Conservation (phyloP, 2,329 filamentous ascomycete genomes). For the Fusarium floridanum region DNA sequence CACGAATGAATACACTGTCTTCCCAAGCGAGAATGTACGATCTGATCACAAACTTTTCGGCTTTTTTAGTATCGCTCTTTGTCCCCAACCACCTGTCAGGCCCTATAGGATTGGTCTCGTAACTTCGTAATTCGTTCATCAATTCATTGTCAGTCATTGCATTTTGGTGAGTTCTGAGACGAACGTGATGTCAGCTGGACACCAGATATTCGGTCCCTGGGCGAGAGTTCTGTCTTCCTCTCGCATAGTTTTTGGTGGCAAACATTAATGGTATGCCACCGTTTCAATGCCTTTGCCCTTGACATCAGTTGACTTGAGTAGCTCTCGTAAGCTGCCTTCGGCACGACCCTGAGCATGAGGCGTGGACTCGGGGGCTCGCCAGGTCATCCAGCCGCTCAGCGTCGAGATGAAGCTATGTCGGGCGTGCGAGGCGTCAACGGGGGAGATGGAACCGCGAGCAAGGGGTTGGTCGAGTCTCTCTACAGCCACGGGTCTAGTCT, state of each 20-base stretch:
- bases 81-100: background rate
- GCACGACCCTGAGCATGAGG: conserved; percentile 59
- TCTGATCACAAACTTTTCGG: conserved; percentile 30
- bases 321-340: conserved; percentile 67
- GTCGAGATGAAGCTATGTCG: conserved; percentile 53
- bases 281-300: conserved; percentile 53
- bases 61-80: conserved; percentile 1
- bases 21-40: conserved; percentile 11
- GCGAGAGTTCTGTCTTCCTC: conserved; percentile 47
- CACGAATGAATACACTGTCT: background rate
- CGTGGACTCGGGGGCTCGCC: conserved; percentile 49
- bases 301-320: conserved; percentile 58
- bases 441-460: conserved; percentile 47
- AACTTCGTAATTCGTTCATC: conserved; percentile 40
- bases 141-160: conserved; percentile 36
- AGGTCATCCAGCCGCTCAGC: conserved; percentile 62
- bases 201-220: background rate
- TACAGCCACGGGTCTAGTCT: conserved; percentile 26
- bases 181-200: background rate
- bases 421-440: conserved; percentile 39
- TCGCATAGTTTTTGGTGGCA: conserved; percentile 15
- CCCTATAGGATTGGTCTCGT: conserved; percentile 32
- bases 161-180: conserved; percentile 15
- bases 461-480: conserved; percentile 46
- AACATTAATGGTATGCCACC: conserved; percentile 14